Percentiles rank a stretch among this genome's conserved stretches.
phyloP scores from a whole-genome alignment of 108 stramenopile genomes.

The Tribonema minus region DNA sequence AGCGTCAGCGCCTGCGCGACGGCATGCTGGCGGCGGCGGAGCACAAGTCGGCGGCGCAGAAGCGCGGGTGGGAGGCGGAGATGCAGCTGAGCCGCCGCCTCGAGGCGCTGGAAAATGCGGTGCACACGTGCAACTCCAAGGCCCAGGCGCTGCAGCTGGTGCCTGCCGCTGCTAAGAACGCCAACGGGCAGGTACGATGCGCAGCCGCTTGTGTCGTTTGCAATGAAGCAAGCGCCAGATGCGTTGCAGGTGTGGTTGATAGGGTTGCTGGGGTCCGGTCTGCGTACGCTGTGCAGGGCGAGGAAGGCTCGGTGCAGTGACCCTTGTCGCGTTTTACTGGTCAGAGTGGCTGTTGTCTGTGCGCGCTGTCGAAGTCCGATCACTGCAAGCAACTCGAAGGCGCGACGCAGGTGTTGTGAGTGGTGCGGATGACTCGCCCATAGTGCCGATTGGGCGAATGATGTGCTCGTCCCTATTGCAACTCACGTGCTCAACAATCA shows the following conservation, averaged over 20 bases:
- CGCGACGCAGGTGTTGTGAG: too few species aligned
- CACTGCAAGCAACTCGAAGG: too few species aligned
- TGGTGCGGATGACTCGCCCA: too few species aligned
- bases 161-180: slow-evolving; percentile 4
- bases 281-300: too few species aligned
- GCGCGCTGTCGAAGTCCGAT: too few species aligned
- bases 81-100: slow-evolving; percentile 20
- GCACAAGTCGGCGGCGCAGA: slow-evolving; percentile 31
- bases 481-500: too few species aligned
- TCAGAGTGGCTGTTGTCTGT: too few species aligned
- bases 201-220: background rate
- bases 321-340: too few species aligned
- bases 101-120: slow-evolving; percentile 28
- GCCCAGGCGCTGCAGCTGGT: slow-evolving; percentile 36
- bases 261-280: background rate
- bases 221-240: background rate
- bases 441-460: too few species aligned
- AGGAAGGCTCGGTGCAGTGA: too few species aligned
- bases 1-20: slow-evolving; percentile 46
- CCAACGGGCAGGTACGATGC: slow-evolving; percentile 7
- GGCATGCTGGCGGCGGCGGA: slow-evolving; percentile 19
- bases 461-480: too few species aligned
- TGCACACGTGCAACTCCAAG: slow-evolving; percentile 36
- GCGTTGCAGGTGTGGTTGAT: background rate
- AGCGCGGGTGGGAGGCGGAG: slow-evolving; percentile 41